Conservation (phyloP, 1,284 basidiomycete genomes). For the Macrocybe sp. region DNA sequence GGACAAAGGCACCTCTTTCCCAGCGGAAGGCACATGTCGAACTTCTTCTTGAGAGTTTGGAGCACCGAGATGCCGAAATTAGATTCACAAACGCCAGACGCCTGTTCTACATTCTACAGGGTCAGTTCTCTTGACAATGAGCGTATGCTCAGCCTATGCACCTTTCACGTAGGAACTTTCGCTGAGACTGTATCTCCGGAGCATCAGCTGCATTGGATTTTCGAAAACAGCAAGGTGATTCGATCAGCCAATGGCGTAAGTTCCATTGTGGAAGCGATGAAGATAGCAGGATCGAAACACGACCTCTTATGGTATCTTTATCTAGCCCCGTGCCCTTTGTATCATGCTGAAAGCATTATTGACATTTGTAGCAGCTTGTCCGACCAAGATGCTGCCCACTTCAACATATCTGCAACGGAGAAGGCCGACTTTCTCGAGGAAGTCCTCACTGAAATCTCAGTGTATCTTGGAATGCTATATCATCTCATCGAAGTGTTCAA, state of each 20-base stretch:
- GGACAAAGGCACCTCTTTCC: constrained; percentile 64
- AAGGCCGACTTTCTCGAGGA: constrained; percentile 81
- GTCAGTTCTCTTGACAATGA: constrained; percentile 34
- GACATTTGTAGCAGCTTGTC: constrained; percentile 51
- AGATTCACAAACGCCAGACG: constrained; percentile 85
- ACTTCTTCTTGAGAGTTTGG: constrained; percentile 77
- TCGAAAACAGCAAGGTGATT: constrained; percentile 89
- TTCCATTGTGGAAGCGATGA: constrained; percentile 83
- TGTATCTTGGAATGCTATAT: constrained; percentile 90
- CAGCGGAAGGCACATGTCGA: constrained; percentile 73
- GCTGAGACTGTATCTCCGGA: constrained; percentile 88
- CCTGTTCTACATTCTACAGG: constrained; percentile 89
- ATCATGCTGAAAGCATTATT: constrained; percentile 5
- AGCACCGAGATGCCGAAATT: constrained; percentile 79
- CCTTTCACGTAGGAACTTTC: constrained; percentile 67
- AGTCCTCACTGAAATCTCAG: constrained; percentile 85
- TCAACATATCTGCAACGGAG: constrained; percentile 65
- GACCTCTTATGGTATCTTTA: constrained; percentile 67
- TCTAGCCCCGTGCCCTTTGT: constrained; percentile 6
- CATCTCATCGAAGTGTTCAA: constrained; percentile 92
- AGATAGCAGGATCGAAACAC: constrained; percentile 87
- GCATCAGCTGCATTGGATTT: constrained; percentile 94
- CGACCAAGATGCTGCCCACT: constrained; percentile 64
- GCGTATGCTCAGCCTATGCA: constrained; percentile 4
- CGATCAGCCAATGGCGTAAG: constrained; percentile 82